Conservation (phyloP, 163 green algal genomes). For the Prototheca stagnorum region DNA sequence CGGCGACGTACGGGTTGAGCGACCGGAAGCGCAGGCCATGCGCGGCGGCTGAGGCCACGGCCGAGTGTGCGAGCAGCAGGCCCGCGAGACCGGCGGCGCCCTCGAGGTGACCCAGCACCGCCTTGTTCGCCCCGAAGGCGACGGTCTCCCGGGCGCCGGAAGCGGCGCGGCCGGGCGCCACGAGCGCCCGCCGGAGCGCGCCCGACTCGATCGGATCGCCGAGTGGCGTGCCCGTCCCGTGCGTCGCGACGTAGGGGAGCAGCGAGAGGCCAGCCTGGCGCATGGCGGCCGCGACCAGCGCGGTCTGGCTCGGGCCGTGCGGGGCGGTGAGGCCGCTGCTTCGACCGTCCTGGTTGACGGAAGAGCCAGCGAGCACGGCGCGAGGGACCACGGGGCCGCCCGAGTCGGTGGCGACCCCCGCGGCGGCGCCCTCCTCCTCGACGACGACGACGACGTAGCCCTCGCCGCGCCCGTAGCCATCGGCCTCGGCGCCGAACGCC, state of each 20-base stretch:
- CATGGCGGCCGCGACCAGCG: conserved; percentile 30
- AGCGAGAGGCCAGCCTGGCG: conserved; percentile 6
- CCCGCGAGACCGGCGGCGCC: conserved; percentile 48
- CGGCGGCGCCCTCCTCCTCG: neutral
- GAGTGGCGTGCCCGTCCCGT: conserved; percentile 52
- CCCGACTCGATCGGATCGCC: conserved; percentile 73
- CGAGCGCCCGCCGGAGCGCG: conserved; percentile 39
- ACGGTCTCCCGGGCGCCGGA: conserved; percentile 11
- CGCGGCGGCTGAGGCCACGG: neutral
- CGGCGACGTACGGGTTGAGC: conserved; percentile 44
- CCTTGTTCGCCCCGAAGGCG: conserved; percentile 31
- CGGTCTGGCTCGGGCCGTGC: conserved; percentile 53
- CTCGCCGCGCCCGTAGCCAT: conserved; percentile 37
- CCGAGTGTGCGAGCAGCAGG: conserved; percentile 24
- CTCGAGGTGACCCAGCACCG: conserved; percentile 58
- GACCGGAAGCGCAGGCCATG: conserved; percentile 32
- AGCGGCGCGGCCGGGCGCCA: conserved; percentile 11
- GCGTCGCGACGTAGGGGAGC: conserved; percentile 34
- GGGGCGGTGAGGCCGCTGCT: conserved; percentile 61
- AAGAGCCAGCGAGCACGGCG: conserved; percentile 33
- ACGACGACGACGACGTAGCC: conserved; percentile 17
- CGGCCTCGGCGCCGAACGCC: conserved; percentile 25
- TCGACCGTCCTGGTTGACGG: conserved; percentile 74
- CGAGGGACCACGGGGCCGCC: neutral
- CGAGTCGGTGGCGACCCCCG: too few relatives aligned